Percentiles rank a stretch among this genome's conserved stretches.
These are phyloP conservation scores for Blastocystis sp. DNA, from an alignment of 352 stramenopile genomes.

Conservation along the genomic window DNA sequence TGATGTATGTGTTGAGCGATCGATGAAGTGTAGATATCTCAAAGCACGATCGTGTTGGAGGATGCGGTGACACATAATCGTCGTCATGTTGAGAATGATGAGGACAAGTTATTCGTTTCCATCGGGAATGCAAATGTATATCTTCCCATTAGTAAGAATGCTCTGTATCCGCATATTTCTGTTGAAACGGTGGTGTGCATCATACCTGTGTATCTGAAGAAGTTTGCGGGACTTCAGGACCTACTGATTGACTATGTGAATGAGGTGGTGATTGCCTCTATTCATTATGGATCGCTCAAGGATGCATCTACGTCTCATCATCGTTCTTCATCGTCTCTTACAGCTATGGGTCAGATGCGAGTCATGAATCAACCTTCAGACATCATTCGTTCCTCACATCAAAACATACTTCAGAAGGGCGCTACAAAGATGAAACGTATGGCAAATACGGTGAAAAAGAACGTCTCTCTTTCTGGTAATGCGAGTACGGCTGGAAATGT, in stretches of 20 bases:
- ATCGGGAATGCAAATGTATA: background rate
- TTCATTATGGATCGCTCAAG: background rate
- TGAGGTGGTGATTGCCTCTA: background rate
- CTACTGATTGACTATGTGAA: conserved; percentile 21
- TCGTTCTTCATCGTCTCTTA: background rate
- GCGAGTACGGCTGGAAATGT: background rate
- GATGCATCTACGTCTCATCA: background rate
- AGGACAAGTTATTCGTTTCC: background rate
- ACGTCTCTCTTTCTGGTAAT: background rate
- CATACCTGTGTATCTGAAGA: conserved; percentile 19
- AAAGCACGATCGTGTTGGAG: background rate
- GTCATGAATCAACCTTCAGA: background rate
- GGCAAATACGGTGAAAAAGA: conserved; percentile 17
- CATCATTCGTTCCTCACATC: background rate
- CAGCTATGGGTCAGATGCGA: background rate
- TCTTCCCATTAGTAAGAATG: background rate
- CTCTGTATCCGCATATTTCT: background rate
- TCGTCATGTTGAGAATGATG: background rate
- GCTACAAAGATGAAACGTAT: background rate
- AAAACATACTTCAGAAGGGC: conserved; percentile 21
- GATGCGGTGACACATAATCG: background rate
- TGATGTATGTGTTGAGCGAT: background rate
- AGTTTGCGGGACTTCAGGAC: conserved; percentile 31
- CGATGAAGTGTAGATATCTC: background rate
- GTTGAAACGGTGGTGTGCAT: background rate